Evolutionary conservation across 768 basidiomycete genomes (phyloP).

Genomic region (Trametes meyenii): DNA sequence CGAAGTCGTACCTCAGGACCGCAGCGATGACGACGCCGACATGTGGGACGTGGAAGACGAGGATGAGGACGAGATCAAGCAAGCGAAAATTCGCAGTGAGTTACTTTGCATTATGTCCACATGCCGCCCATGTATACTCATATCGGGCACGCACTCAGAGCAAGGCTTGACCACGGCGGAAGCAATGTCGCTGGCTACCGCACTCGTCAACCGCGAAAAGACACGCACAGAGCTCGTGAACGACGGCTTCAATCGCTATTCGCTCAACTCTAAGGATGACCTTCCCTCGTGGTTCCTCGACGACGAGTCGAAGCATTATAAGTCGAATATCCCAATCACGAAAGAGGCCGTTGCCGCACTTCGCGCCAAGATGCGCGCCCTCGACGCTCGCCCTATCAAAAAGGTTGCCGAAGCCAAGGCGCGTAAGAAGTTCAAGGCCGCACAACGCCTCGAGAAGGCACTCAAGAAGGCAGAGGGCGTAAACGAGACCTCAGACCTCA

Average conservation of each 20-base stretch:
- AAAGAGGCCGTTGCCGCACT: constrained; percentile 90
- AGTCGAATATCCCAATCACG: constrained; percentile 92
- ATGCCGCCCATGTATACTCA: not conserved
- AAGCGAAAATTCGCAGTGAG: constrained; percentile 69
- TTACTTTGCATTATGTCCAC: not conserved
- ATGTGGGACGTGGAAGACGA: constrained; percentile 85
- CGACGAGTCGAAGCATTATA: constrained; percentile 92
- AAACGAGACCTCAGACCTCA: constrained; percentile 83
- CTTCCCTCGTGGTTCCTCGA: constrained; percentile 97
- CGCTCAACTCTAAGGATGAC: constrained; percentile 87
- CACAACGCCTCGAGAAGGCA: constrained; percentile 84
- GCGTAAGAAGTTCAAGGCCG: constrained; percentile 90
- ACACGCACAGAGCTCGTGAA: constrained; percentile 90
- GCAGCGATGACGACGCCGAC: constrained; percentile 56
- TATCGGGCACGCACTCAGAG: constrained; percentile 46
- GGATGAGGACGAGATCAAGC: constrained; percentile 70
- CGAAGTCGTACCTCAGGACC: constrained; percentile 70
- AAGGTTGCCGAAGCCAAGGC: constrained; percentile 99
- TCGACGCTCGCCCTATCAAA: constrained; percentile 97
- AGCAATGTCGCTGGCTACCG: constrained; percentile 89
- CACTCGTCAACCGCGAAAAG: constrained; percentile 86
- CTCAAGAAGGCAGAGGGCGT: constrained; percentile 97
- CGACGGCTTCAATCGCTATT: constrained; percentile 94
- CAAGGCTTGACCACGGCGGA: constrained; percentile 85
- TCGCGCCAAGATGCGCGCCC: constrained; percentile 86